Conservation (phyloP, 495 filamentous ascomycete genomes). For the Immersiella caudata region DNA sequence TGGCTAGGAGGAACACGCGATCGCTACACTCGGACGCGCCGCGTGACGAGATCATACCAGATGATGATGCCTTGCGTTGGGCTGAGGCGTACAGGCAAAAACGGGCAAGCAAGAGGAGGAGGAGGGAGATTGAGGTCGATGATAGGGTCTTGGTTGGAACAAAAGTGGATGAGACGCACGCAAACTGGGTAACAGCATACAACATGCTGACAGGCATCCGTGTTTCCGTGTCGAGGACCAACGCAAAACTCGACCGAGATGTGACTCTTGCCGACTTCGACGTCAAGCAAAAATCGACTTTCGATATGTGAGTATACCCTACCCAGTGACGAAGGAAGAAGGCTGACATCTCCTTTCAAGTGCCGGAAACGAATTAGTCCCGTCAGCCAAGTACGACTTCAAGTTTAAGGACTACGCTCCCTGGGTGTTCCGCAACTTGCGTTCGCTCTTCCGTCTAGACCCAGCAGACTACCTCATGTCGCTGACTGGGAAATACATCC, state of each 20-base stretch:
- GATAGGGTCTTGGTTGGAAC: constrained; percentile 95
- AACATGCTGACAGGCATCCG: constrained; percentile 99
- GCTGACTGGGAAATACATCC: constrained; percentile 96
- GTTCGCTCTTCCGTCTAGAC: constrained; percentile 85
- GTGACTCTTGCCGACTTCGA: constrained; percentile 89
- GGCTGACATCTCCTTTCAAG: constrained; percentile 44
- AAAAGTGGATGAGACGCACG: constrained; percentile 96
- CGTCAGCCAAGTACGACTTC: constrained; percentile 99
- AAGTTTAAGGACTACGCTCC: constrained; percentile 99
- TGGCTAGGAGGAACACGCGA: constrained; percentile 79
- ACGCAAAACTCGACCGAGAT: constrained; percentile 91
- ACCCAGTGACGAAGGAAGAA: not conserved
- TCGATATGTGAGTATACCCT: constrained; percentile 71
- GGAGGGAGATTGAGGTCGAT: constrained; percentile 88
- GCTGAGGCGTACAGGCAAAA: constrained; percentile 91
- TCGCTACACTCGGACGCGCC: constrained; percentile 82
- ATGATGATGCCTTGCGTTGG: constrained; percentile 88
- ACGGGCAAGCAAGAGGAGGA: constrained; percentile 76
- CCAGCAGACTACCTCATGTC: constrained; percentile 99
- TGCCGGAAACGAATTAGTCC: constrained; percentile 95
- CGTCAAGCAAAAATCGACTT: constrained; percentile 94
- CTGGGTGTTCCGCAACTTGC: constrained; percentile 96
- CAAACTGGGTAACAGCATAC: constrained; percentile 97
- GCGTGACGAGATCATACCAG: constrained; percentile 79
- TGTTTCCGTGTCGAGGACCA: constrained; percentile 93